Percentiles rank a stretch among this genome's conserved stretches.
Conservation (phyloP, 257 asterid species). For the Apocynum venetum region DNA sequence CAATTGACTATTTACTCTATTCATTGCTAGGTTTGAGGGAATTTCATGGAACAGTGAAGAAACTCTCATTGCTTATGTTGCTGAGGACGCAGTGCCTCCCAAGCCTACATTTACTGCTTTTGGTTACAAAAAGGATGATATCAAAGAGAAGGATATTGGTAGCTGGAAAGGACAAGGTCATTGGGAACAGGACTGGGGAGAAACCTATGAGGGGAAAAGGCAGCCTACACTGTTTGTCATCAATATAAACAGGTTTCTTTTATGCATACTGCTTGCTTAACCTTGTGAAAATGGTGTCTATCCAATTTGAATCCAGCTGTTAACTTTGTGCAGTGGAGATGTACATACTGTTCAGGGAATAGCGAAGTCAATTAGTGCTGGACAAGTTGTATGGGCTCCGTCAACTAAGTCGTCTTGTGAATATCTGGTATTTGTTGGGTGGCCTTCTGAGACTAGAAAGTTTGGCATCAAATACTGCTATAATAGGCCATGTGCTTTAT, state of each 20-base stretch:
- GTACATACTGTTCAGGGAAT: constrained; percentile 47
- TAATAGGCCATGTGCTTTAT: constrained; percentile 80
- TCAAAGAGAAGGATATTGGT: constrained; percentile 56
- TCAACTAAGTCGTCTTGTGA: constrained; percentile 34
- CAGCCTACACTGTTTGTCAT: constrained; percentile 82
- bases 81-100: constrained; percentile 60
- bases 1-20: constrained; percentile 7
- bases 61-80: constrained; percentile 69
- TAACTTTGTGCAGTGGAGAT: constrained; percentile 63
- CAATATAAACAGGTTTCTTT: constrained; percentile 43
- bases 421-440: constrained; percentile 74
- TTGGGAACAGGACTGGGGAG: constrained; percentile 98
- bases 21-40: constrained; percentile 81
- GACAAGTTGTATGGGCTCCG: constrained; percentile 94
- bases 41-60: constrained; percentile 85
- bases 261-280: background rate
- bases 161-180: constrained; percentile 85
- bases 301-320: constrained; percentile 3
- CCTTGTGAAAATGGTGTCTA: background rate
- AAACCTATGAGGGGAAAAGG: constrained; percentile 75
- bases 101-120: constrained; percentile 54
- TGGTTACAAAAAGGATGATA: constrained; percentile 52
- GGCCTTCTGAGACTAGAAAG: constrained; percentile 78
- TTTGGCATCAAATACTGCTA: constrained; percentile 75
- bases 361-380: constrained; percentile 58